phyloP scores from a whole-genome alignment of 179 eudicot species.

The Silene vulgaris region DNA sequence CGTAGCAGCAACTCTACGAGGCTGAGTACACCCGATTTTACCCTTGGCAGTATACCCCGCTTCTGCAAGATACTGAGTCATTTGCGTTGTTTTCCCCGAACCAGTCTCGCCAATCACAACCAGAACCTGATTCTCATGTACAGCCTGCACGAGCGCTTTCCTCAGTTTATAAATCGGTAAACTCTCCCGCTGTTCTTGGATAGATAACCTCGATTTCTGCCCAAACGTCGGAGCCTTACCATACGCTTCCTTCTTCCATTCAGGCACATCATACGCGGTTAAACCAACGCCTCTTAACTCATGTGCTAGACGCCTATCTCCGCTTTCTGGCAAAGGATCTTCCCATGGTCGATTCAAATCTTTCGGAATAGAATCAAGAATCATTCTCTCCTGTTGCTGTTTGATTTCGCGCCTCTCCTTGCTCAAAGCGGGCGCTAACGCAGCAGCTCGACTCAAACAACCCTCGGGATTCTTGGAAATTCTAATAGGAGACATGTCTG shows the following conservation, averaged over 20 bases:
- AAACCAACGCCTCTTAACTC: no score
- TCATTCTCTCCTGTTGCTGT: conserved; percentile 65
- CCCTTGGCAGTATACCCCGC: conserved; percentile 23
- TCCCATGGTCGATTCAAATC: conserved; percentile 98
- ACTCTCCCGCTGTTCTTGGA: conserved; percentile 62
- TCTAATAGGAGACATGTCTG: no score
- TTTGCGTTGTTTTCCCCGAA: conserved; percentile 7
- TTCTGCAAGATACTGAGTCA: conserved; percentile 24
- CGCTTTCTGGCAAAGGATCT: conserved; percentile 81
- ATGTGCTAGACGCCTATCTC: no score
- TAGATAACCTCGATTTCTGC: conserved; percentile 55
- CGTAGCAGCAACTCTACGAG: no score
- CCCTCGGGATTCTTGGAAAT: no score
- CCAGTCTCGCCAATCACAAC: conserved; percentile 23
- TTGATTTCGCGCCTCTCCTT: no score
- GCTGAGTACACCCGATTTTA: conserved; percentile 12
- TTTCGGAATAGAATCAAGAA: conserved; percentile 90
- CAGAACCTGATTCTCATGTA: conserved; percentile 38
- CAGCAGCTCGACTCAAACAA: no score
- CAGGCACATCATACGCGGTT: no score
- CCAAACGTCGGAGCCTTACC: conserved; percentile 56
- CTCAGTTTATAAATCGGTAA: conserved; percentile 57
- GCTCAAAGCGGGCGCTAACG: no score
- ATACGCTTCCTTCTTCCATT: conserved; percentile 82
- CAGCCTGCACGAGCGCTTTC: conserved; percentile 55